phyloP scores from a whole-genome alignment of 345 rosid species.

The Capsella bursapastoris region DNA sequence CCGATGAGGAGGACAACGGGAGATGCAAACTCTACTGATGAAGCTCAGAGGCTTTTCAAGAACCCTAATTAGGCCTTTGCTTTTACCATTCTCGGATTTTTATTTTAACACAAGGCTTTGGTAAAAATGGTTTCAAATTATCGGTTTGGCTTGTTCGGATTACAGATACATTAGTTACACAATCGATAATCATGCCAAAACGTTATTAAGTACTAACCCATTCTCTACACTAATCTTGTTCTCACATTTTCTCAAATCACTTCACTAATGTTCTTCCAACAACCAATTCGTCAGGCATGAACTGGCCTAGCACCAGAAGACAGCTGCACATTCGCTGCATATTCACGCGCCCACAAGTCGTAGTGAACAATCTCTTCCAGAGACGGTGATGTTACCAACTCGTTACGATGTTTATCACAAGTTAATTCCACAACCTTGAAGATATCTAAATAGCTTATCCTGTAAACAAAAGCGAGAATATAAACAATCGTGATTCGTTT shows the following conservation, averaged over 20 bases:
- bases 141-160: slow-evolving; percentile 28
- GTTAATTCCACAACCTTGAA: slow-evolving; percentile 94
- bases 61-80: neutral
- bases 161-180: slow-evolving; percentile 31
- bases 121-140: slow-evolving; percentile 16
- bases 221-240: slow-evolving; percentile 15
- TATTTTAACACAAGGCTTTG: neutral
- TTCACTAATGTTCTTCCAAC: slow-evolving; percentile 12
- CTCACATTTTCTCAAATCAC: neutral
- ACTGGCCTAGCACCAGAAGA: slow-evolving; percentile 59
- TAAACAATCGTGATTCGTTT: neutral
- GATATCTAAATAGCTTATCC: slow-evolving; percentile 89
- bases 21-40: neutral
- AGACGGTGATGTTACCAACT: slow-evolving; percentile 70
- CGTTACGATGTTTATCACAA: slow-evolving; percentile 70
- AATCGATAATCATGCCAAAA: slow-evolving; percentile 34
- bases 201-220: neutral
- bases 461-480: slow-evolving; percentile 37
- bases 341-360: slow-evolving; percentile 91
- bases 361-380: slow-evolving; percentile 88
- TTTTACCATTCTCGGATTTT: no score
- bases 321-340: slow-evolving; percentile 58
- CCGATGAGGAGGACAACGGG: no score
- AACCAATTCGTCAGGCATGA: slow-evolving; percentile 30
- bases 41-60: neutral